Base-by-base conservation (phyloP, 805 yeast genomes). In the Candida michaelii region DNA sequence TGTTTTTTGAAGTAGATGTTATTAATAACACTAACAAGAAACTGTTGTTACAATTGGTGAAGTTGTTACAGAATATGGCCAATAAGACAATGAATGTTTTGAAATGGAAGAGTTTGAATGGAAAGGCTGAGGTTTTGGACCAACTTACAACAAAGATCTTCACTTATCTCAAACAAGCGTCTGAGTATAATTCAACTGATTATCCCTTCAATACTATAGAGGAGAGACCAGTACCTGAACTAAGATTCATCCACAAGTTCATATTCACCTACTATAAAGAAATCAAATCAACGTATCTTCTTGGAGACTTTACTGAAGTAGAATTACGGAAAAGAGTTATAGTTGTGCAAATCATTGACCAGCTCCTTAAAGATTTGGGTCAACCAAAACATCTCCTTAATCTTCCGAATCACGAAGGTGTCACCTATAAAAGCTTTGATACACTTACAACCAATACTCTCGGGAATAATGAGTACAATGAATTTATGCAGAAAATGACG, bases 41-140 rank as follows among this genome's bases (percentile, higher is more conserved):
- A 49, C 77, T 88, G 0, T 73, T 87, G 39, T 80, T 90, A 46
- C 81, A 86, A 42, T 60, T 90, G 25, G 96, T 96, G 2, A 87
- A 89, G 53, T 82, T 85, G 14, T 65, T 91, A 15, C 98, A 91
- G 63, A 79, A 84, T 50, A 78, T 90, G 66, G 96, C 95, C 1
- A 91, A 90, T 59, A 90, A 89, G 21, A 74, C 95, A 0, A 71
- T 86, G 3, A 70, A 73, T 5, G 62, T 82, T 16, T 65, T 83
- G 37, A 89, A 80, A 58, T 80, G 86, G 79, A 82, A 86, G 1
- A 60, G 80, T 1, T 59, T 83, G 34, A 59, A 59, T 6, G 44
- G 69, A 3, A 65, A 70, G 43, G 58, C 60, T 31, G 71, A 66
- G 1, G 79, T 77, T 39, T 51, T 71, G 43, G 50, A 56, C 9